phyloP scores from a whole-genome alignment of 352 stramenopile species.

The Phytopythium delawarense region DNA sequence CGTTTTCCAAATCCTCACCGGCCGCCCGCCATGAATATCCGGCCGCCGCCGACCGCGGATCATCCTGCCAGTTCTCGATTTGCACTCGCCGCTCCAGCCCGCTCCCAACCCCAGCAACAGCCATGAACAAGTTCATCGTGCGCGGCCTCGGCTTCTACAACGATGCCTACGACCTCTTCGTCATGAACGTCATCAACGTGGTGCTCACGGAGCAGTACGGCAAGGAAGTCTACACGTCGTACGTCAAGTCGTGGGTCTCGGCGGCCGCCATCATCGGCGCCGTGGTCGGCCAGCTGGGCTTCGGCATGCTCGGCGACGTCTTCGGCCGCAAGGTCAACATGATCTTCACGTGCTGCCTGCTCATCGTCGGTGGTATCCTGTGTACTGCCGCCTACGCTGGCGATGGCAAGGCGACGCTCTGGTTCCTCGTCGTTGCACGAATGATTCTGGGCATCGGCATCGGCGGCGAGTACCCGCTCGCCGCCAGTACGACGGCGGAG shows the following conservation, averaged over 20 bases:
- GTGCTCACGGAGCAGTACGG: constrained; percentile 74
- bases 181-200: constrained; percentile 82
- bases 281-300: constrained; percentile 52
- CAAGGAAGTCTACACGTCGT: constrained; percentile 52
- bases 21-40: no score
- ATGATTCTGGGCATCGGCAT: constrained; percentile 66
- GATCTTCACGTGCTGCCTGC: constrained; percentile 56
- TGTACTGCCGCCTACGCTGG: constrained; percentile 53
- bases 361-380: constrained; percentile 63
- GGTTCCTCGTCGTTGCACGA: constrained; percentile 55
- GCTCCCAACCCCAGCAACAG: background rate
- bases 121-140: constrained; percentile 34
- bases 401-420: constrained; percentile 33
- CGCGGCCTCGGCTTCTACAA: constrained; percentile 78
- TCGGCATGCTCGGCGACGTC: constrained; percentile 56
- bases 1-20: background rate
- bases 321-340: constrained; percentile 66
- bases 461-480: constrained; percentile 45
- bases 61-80: background rate
- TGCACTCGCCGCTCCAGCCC: background rate
- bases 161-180: constrained; percentile 77
- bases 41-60: background rate
- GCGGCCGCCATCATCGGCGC: constrained; percentile 52
- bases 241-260: constrained; percentile 59
- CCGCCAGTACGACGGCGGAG: constrained; percentile 44